A percentile compares a stretch with the other conserved stretches of the same genome.
phyloP scores from a whole-genome alignment of 805 yeast species.

The Wickerhamiella allomyrinae region DNA sequence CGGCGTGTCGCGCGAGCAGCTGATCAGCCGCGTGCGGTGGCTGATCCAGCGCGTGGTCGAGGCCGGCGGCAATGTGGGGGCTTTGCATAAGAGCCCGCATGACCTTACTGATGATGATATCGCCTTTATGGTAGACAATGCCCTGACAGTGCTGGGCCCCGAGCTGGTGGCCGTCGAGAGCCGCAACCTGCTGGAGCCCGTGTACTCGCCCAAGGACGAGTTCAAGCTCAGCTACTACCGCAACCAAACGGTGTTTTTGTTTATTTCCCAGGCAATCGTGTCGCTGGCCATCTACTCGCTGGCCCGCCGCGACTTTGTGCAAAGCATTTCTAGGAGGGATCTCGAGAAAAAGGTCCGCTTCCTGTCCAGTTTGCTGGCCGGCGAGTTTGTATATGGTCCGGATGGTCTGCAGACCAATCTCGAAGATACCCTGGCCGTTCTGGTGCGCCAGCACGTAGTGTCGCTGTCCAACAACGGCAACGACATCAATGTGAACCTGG shows the following conservation, averaged over 20 bases:
- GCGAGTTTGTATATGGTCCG: slow-evolving; percentile 28
- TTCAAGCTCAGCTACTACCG: slow-evolving; percentile 46
- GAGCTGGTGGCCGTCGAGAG: slow-evolving; percentile 24
- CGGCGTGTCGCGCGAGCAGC: slow-evolving; percentile 26
- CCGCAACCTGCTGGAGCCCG: slow-evolving; percentile 26
- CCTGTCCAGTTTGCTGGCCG: slow-evolving; percentile 25
- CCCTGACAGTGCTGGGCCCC: slow-evolving; percentile 28
- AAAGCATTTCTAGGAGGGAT: slow-evolving; percentile 17
- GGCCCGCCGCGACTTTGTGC: slow-evolving; percentile 12
- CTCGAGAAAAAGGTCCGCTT: slow-evolving; percentile 23
- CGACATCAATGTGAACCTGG: slow-evolving; percentile 10
- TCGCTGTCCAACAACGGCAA: slow-evolving; percentile 13
- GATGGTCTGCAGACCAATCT: slow-evolving; percentile 26
- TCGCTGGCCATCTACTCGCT: slow-evolving; percentile 28
- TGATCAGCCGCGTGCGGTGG: slow-evolving; percentile 25
- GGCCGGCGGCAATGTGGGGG: slow-evolving; percentile 29
- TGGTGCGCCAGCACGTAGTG: slow-evolving; percentile 23
- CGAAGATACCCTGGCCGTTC: slow-evolving; percentile 19
- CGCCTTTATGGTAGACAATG: slow-evolving; percentile 26
- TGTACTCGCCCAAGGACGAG: slow-evolving; percentile 32
- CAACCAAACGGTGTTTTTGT: slow-evolving; percentile 40
- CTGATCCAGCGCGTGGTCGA: slow-evolving; percentile 23
- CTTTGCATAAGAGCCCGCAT: slow-evolving; percentile 18
- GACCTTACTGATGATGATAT: slow-evolving; percentile 16
- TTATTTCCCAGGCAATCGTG: slow-evolving; percentile 37